These are phyloP conservation scores for Russula virescens DNA, from an alignment of 768 basidiomycete species.

Conservation along the genomic window DNA sequence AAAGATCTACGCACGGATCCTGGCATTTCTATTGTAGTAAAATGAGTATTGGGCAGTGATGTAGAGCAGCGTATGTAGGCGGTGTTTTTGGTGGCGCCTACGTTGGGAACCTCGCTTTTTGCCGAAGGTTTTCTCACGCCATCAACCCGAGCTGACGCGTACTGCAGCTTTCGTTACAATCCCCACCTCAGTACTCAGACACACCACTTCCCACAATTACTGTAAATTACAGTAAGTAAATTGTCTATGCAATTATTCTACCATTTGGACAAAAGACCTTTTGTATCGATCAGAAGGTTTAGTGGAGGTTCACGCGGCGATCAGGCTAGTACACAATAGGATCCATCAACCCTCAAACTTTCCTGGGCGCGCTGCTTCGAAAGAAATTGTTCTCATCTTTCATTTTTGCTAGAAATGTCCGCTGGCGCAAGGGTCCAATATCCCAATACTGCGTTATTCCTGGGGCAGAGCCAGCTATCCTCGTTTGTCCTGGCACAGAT, in stretches of 20 bases:
- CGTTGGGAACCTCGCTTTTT: conserved; percentile 1
- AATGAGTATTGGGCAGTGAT: not conserved
- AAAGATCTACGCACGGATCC: conserved; percentile 17
- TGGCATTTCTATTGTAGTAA: not conserved
- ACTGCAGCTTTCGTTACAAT: not conserved
- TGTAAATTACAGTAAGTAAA: not conserved
- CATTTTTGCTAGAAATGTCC: not conserved
- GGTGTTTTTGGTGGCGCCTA: conserved; percentile 6
- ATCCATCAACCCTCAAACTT: not conserved
- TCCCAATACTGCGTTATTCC: not conserved
- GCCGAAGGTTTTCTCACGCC: conserved; percentile 10
- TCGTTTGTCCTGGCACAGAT: not conserved
- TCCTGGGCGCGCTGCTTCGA: not conserved
- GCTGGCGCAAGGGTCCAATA: not conserved
- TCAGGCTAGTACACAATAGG: not conserved
- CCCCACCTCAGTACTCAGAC: not conserved
- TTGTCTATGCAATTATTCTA: not conserved
- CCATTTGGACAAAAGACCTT: not conserved
- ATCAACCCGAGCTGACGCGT: no score
- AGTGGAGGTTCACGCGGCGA: not conserved
- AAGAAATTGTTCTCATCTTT: not conserved
- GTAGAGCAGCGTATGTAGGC: not conserved
- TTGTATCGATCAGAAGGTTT: not conserved
- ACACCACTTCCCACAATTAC: not conserved
- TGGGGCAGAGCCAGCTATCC: not conserved